Evolutionary conservation across 768 basidiomycete species (phyloP).

Genomic region (Paxillus rubicundulus): DNA sequence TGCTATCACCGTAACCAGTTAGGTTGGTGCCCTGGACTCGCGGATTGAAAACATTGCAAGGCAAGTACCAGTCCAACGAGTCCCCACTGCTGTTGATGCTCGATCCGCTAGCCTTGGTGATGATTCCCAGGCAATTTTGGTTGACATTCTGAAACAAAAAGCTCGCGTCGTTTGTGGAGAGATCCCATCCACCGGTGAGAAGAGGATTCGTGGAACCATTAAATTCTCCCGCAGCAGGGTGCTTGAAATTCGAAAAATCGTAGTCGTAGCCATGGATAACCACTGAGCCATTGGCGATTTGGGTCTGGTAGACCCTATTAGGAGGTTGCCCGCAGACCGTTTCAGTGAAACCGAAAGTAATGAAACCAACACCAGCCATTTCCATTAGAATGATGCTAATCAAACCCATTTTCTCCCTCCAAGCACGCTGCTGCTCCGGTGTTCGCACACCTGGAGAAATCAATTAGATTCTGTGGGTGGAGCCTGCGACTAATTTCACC

Average conservation of each 20-base stretch:
- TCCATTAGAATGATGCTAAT: constrained; percentile 73
- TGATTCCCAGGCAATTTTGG: constrained; percentile 73
- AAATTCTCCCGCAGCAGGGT: constrained; percentile 71
- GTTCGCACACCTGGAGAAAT: constrained; percentile 68
- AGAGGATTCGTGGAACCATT: constrained; percentile 84
- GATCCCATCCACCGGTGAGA: constrained; percentile 68
- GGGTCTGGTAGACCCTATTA: constrained; percentile 78
- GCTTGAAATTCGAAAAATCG: constrained; percentile 83
- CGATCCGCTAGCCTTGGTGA: constrained; percentile 68
- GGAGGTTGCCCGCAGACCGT: constrained; percentile 88
- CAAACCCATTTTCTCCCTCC: constrained; percentile 98
- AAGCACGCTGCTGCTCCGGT: constrained; percentile 92
- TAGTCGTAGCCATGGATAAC: constrained; percentile 95
- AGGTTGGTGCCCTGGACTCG: constrained; percentile 69
- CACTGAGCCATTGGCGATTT: constrained; percentile 73
- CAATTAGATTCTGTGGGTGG: constrained; percentile 7
- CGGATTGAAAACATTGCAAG: constrained; percentile 84
- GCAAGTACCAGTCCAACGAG: constrained; percentile 91
- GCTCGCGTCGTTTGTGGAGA: constrained; percentile 85
- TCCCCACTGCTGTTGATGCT: constrained; percentile 64
- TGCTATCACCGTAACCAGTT: constrained; percentile 61
- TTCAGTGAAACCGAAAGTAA: constrained; percentile 98
- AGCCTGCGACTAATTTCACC: constrained; percentile 27
- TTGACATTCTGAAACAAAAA: constrained; percentile 96
- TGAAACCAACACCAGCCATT: constrained; percentile 94